Evolutionary conservation across 1,284 basidiomycete genomes (phyloP).

Genomic region (Heliocybe sulcata): DNA sequence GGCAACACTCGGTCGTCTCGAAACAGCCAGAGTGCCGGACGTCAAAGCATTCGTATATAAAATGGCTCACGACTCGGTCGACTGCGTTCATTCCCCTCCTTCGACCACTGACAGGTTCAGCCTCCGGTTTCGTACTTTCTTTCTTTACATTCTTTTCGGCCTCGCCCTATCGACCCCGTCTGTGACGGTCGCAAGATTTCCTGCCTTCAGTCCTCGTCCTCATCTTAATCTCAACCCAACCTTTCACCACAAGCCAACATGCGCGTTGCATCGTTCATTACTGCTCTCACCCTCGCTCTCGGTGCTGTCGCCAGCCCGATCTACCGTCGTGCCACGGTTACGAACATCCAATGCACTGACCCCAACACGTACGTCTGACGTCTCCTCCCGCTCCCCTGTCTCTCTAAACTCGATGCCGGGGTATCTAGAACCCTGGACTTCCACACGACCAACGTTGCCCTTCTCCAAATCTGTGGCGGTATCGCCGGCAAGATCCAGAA

Average conservation of each 20-base stretch:
- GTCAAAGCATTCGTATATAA: background rate
- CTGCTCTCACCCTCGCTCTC: constrained; percentile 10
- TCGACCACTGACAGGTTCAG: background rate
- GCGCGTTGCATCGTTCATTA: constrained; percentile 8
- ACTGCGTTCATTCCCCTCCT: background rate
- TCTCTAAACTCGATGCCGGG: background rate
- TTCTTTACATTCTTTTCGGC: background rate
- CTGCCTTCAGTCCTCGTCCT: background rate
- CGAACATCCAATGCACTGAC: constrained; percentile 16
- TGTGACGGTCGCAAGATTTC: background rate
- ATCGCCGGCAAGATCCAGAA: constrained; percentile 24
- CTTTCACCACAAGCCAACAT: constrained; percentile 6
- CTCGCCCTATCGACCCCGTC: background rate
- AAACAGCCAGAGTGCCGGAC: background rate
- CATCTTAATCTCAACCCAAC: background rate
- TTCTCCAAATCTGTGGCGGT: constrained; percentile 24
- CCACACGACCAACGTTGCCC: constrained; percentile 24
- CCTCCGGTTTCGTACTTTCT: background rate
- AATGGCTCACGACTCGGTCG: background rate
- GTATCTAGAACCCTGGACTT: constrained; percentile 19
- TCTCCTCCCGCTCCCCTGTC: background rate
- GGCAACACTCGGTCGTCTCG: no score
- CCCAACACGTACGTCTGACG: constrained; percentile 8
- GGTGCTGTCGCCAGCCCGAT: constrained; percentile 18
- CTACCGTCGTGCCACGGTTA: constrained; percentile 16